Percentiles rank a stretch among this genome's conserved stretches.
Evolutionary conservation across 2,329 filamentous ascomycete genomes (phyloP).

Genomic region (Fusarium brevicatenulatum): DNA sequence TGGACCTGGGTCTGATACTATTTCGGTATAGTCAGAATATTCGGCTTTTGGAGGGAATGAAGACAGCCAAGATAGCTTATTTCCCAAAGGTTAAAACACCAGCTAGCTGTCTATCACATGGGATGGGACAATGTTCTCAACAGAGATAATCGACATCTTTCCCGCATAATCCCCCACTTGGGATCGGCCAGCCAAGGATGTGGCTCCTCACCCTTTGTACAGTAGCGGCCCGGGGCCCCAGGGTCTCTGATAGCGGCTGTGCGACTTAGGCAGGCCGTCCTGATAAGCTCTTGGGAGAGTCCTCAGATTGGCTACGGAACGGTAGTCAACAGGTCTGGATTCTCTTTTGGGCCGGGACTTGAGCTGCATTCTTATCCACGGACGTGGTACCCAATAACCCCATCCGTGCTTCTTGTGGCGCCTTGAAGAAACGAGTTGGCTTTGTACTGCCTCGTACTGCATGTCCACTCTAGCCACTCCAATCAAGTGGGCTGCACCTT

Average conservation of each 20-base stretch:
- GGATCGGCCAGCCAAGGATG: constrained; percentile 31
- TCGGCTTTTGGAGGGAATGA: constrained; percentile 5
- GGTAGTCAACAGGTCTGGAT: constrained; percentile 9
- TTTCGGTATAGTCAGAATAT: constrained; percentile 21
- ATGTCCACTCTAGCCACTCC: background rate
- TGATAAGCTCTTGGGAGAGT: constrained; percentile 30
- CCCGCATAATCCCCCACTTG: constrained; percentile 12
- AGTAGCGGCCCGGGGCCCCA: constrained; percentile 25
- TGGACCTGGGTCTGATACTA: constrained; percentile 4
- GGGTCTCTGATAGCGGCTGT: constrained; percentile 24
- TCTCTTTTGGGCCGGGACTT: constrained; percentile 3
- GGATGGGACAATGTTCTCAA: background rate
- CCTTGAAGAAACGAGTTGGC: background rate
- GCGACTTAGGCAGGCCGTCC: constrained; percentile 3
- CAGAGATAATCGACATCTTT: background rate
- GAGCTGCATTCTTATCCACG: constrained; percentile 12
- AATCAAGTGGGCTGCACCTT: background rate
- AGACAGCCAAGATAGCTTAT: background rate
- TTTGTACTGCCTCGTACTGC: background rate
- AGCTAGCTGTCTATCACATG: constrained; percentile 3
- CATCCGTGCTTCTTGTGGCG: constrained; percentile 24
- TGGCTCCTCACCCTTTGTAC: constrained; percentile 11
- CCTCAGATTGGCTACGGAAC: constrained; percentile 21
- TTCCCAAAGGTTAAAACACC: background rate
- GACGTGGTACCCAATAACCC: constrained; percentile 15